Evolutionary conservation across 176 grass and related monocot genomes (phyloP).

Genomic region (Puccinellia tenuiflora): DNA sequence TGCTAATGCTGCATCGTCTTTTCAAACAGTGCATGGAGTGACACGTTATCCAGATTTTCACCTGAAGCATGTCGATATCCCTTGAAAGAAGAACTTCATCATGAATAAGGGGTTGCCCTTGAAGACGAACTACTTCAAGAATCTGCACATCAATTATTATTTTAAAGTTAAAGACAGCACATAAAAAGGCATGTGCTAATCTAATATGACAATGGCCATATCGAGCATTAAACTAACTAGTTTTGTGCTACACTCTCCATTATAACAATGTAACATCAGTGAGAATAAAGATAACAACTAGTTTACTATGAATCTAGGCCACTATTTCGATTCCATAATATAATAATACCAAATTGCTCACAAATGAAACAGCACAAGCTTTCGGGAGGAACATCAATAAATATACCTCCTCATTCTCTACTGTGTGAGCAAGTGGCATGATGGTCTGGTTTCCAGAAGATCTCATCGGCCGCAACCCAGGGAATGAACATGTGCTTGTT

Average conservation of each 20-base stretch:
- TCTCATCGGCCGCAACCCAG: constrained; percentile 56
- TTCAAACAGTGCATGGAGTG: no score
- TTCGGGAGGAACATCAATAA: background rate
- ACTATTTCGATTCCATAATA: background rate
- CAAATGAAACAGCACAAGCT: background rate
- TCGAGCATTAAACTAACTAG: background rate
- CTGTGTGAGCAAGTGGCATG: constrained; percentile 87
- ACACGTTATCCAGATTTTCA: background rate
- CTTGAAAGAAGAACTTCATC: constrained; percentile 70
- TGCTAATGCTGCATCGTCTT: background rate
- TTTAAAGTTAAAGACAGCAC: background rate
- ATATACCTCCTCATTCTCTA: constrained; percentile 94
- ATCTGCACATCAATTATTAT: constrained; percentile 44
- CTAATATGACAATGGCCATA: background rate
- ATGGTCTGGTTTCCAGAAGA: constrained; percentile 91
- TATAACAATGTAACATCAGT: background rate
- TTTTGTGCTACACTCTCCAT: background rate
- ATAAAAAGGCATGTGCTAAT: background rate
- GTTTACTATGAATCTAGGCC: background rate
- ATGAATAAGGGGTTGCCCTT: constrained; percentile 69
- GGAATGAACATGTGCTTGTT: constrained; percentile 46
- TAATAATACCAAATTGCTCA: background rate
- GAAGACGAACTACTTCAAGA: constrained; percentile 91
- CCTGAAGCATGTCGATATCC: constrained; percentile 90
- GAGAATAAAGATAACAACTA: background rate